Evolutionary conservation across 768 basidiomycete genomes (phyloP), one percentile per base, ranked within the genome.

Genomic region (Trichaptum fuscoviolaceum): DNA sequence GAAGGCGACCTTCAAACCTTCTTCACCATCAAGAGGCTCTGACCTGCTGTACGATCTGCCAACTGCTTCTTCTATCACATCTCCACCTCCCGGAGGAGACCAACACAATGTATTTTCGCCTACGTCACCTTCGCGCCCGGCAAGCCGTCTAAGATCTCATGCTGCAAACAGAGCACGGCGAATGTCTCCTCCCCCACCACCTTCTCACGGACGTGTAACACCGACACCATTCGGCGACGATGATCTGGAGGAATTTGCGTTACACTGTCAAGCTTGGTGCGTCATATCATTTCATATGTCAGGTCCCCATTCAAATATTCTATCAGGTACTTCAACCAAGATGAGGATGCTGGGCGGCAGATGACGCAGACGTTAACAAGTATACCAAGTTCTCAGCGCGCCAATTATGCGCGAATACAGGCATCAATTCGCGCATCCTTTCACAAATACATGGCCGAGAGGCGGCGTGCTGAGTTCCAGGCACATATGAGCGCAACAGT

Each of bases 311-410:
- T 25, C 30, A 25, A 36, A 60, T 62, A 20, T 64, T 63, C 68
- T 27, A 63, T 35, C 70, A 94, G 92, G 93, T 95, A 93, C 76
- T 94, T 87, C 75, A 80, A 86, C 68, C 93, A 94, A 75, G 89
- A 93, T 73, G 88, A 91, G 71, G 82, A 86, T 70, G 84, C 93
- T 23, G 90, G 92, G 27, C 86, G 86, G 62, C 79, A 84, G 68
- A 94, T 96, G 88, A 90, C 91, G 17, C 88, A 92, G 69, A 93
- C 88, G 3, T 80, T 96, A 60, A 84, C 92, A 59, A 88, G 87
- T 35, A 83, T 95, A 3, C 90, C 90, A 7, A 85, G 93, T 1
- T 88, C 91, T 0, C 93, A 96, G 70, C 89, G 92, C 66, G 92
- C 94, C 9, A 89, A 92, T 0, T 96, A 90, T 75, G 90, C 92